These are phyloP conservation scores for Penicillium lividum DNA, from an alignment of 495 filamentous ascomycete species.

Conservation along the genomic window DNA sequence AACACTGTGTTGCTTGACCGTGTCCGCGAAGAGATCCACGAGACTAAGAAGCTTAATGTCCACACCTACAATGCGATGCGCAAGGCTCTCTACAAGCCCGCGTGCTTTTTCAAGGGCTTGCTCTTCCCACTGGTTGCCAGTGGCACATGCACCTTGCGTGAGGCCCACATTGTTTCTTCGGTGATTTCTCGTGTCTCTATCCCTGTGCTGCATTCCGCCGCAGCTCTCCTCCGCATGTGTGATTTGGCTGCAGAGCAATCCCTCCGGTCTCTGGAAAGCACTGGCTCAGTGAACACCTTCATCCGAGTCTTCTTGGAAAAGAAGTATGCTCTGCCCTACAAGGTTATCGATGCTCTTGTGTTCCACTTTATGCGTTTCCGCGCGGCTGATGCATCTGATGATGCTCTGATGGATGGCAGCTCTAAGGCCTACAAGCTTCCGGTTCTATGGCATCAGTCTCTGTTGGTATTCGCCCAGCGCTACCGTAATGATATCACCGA, in stretches of 20 bases:
- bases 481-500: conserved; percentile 93
- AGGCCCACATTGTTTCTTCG: conserved; percentile 85
- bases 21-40: conserved; percentile 83
- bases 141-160: conserved; percentile 80
- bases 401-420: conserved; percentile 42
- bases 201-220: conserved; percentile 89
- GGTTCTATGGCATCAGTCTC: conserved; percentile 86
- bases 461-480: conserved; percentile 88
- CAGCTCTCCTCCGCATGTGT: conserved; percentile 85
- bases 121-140: conserved; percentile 82
- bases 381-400: conserved; percentile 50
- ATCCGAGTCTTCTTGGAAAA: conserved; percentile 92
- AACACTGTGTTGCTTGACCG: conserved; percentile 79
- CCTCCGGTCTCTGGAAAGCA: conserved; percentile 69
- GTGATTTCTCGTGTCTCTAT: conserved; percentile 79
- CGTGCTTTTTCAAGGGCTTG: conserved; percentile 95
- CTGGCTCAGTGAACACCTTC: conserved; percentile 86
- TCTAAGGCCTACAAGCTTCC: conserved; percentile 65
- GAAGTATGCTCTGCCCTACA: conserved; percentile 92
- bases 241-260: conserved; percentile 91
- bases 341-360: conserved; percentile 90
- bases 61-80: conserved; percentile 92
- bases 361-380: conserved; percentile 95
- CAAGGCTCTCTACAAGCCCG: conserved; percentile 92
- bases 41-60: conserved; percentile 89